A percentile compares a stretch with the other conserved stretches of the same genome.
Evolutionary conservation across 345 rosid genomes (phyloP).

Genomic region (Salix dunnii): DNA sequence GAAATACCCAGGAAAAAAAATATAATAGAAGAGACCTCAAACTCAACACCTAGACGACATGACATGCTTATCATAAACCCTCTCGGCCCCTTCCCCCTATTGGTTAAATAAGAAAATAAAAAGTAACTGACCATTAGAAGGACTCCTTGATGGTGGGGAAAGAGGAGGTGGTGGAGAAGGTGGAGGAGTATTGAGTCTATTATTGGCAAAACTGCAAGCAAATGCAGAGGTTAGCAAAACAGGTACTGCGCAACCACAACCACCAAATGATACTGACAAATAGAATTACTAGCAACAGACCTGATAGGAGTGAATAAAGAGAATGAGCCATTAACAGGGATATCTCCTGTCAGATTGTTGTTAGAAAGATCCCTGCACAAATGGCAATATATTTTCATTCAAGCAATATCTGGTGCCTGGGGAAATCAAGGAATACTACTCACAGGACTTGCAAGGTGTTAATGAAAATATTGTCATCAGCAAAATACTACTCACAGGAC

Average conservation of each 20-base stretch:
- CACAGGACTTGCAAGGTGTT: neutral
- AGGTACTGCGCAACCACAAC: constrained; percentile 4
- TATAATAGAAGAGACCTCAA: neutral
- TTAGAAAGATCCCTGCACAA: constrained; percentile 78
- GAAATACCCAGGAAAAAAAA: neutral
- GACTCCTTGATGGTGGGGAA: constrained; percentile 26
- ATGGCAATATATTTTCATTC: constrained; percentile 2
- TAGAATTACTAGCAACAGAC: constrained; percentile 35
- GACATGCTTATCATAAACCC: neutral
- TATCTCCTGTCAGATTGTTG: constrained; percentile 55
- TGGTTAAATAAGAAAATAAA: neutral
- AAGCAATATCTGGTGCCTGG: constrained; percentile 1
- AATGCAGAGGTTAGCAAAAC: constrained; percentile 25
- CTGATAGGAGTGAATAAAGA: constrained; percentile 69
- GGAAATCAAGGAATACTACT: neutral
- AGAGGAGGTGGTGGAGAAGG: constrained; percentile 57
- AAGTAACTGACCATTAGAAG: constrained; percentile 47
- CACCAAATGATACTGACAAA: neutral
- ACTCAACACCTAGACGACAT: neutral
- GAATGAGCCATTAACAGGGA: constrained; percentile 83
- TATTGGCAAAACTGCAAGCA: constrained; percentile 58
- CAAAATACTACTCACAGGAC: constrained; percentile 56
- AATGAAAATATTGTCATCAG: neutral
- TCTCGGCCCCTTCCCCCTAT: neutral
- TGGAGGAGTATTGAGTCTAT: constrained; percentile 22